Percentiles rank a stretch among this genome's conserved stretches.
Evolutionary conservation across 129 eudicot genomes (phyloP).

Genomic region (Flaveria robusta): DNA sequence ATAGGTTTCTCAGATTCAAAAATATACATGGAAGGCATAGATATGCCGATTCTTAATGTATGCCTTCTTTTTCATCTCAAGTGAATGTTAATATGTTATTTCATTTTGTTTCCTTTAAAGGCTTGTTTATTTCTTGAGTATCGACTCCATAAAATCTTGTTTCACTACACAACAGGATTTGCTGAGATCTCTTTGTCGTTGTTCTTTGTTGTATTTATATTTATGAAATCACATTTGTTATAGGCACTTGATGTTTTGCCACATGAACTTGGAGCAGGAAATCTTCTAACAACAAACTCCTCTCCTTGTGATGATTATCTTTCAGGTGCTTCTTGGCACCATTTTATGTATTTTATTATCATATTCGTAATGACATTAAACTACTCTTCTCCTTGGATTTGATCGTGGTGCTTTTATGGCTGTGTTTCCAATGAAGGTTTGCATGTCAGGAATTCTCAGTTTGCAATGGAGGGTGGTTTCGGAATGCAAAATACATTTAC

Average conservation of each 20-base stretch:
- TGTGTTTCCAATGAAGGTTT: conserved; percentile 47
- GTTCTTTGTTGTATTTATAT: conserved; percentile 20
- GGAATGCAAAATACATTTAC: conserved; percentile 40
- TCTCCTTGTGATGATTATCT: conserved; percentile 65
- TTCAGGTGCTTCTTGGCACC: conserved; percentile 44
- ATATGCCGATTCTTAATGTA: conserved; percentile 40
- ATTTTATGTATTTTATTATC: neutral
- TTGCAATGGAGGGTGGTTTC: conserved; percentile 33
- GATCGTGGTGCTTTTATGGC: conserved; percentile 51
- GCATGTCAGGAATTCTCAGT: conserved; percentile 39
- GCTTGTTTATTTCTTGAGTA: neutral
- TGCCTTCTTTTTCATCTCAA: conserved; percentile 27
- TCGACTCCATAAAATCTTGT: neutral
- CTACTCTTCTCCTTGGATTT: conserved; percentile 47
- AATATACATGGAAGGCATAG: conserved; percentile 37
- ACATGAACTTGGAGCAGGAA: conserved; percentile 46
- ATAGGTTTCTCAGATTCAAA: conserved; percentile 37
- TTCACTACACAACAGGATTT: neutral
- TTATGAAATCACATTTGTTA: conserved; percentile 21
- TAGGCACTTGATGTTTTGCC: conserved; percentile 64
- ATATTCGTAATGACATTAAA: neutral
- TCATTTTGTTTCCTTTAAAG: neutral
- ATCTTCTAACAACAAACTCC: conserved; percentile 37
- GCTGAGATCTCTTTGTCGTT: neutral
- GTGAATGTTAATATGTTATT: neutral